phyloP scores from a whole-genome alignment of 1,139 yeast genomes.

The Nadsonia commutata region DNA sequence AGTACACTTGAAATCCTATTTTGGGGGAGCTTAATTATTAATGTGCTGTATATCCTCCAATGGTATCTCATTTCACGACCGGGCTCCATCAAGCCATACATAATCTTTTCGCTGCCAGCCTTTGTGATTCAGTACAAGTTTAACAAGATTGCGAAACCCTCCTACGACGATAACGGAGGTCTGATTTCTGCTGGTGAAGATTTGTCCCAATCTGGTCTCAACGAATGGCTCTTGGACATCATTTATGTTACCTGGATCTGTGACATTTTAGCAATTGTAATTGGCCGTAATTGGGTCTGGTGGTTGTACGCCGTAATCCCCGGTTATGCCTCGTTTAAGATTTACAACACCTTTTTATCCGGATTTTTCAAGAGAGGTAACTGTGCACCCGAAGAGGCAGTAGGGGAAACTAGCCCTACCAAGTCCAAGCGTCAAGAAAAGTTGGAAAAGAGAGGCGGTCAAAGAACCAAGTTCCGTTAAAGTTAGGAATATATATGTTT shows the following conservation, averaged over 20 bases:
- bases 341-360: constrained; percentile 19
- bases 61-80: constrained; percentile 42
- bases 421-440: constrained; percentile 42
- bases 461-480: constrained; percentile 16
- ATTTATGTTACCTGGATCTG: constrained; percentile 55
- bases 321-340: constrained; percentile 41
- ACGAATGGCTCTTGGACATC: constrained; percentile 65
- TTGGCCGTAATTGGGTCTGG: constrained; percentile 53
- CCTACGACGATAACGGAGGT: constrained; percentile 28
- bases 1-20: constrained; percentile 44
- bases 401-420: constrained; percentile 9
- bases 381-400: constrained; percentile 7
- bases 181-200: constrained; percentile 50
- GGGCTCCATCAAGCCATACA: constrained; percentile 31
- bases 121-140: constrained; percentile 38
- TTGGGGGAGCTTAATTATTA: constrained; percentile 30
- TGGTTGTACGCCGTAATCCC: constrained; percentile 34
- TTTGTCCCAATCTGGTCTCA: constrained; percentile 48
- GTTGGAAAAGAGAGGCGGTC: constrained; percentile 34
- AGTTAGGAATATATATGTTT: too few relatives aligned
- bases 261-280: constrained; percentile 37
- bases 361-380: constrained; percentile 8
- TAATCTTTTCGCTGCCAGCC: constrained; percentile 47
- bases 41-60: constrained; percentile 28
- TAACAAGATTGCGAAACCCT: constrained; percentile 57